Evolutionary conservation across 371 early-diverging fungal genomes (phyloP).

Genomic region (Lichtheimia corymbifera): DNA sequence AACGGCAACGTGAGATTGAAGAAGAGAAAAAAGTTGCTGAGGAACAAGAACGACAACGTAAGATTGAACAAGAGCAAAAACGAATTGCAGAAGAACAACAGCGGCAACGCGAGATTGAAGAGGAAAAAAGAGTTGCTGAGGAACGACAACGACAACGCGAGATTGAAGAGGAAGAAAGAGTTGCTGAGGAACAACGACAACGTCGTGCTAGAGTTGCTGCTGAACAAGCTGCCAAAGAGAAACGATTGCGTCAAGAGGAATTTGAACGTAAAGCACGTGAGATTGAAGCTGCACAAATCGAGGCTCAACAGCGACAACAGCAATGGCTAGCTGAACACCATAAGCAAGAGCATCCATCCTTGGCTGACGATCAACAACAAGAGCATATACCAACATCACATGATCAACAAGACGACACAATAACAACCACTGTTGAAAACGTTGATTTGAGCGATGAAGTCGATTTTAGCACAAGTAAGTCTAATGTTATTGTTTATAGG

Average conservation of each 20-base stretch:
- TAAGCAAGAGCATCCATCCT: conserved; percentile 8
- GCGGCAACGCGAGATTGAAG: conserved; percentile 27
- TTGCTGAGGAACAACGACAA: conserved; percentile 35
- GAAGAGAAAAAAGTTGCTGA: conserved; percentile 19
- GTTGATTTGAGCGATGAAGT: conserved; percentile 53
- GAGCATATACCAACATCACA: conserved; percentile 1
- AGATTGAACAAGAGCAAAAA: conserved; percentile 22
- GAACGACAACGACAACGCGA: conserved; percentile 23
- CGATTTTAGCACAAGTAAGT: conserved; percentile 46
- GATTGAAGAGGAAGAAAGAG: conserved; percentile 29
- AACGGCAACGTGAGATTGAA: conserved; percentile 22
- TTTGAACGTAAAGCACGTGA: conserved; percentile 33
- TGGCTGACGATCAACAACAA: conserved; percentile 4
- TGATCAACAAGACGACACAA: conserved; percentile 21
- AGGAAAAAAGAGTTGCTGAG: conserved; percentile 7
- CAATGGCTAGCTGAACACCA: conserved; percentile 28
- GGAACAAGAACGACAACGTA: conserved; percentile 14
- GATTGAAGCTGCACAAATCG: conserved; percentile 27
- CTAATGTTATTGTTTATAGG: neutral
- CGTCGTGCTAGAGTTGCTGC: conserved; percentile 34
- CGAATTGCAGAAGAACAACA: conserved; percentile 24
- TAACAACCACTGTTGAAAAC: conserved; percentile 46
- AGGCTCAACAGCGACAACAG: conserved; percentile 32
- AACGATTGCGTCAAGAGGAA: conserved; percentile 28
- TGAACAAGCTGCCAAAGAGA: conserved; percentile 46